These are phyloP conservation scores for Canna indica DNA, from an alignment of 176 grass and related monocot species.

Conservation along the genomic window DNA sequence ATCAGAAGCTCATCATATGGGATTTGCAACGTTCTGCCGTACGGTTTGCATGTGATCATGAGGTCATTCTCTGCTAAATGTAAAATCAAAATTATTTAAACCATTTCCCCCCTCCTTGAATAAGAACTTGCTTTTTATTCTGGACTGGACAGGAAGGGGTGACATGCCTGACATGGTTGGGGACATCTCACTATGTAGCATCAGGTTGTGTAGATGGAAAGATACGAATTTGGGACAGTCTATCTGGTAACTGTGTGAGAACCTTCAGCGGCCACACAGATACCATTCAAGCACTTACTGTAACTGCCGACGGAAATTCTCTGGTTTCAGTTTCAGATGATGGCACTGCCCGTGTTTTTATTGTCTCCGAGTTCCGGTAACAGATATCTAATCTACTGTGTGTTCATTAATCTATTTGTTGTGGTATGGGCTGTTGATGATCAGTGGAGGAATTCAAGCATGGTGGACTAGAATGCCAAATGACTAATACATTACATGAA, in stretches of 20 bases:
- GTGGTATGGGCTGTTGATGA: too few relatives aligned
- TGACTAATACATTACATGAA: too few relatives aligned
- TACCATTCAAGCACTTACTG: slow-evolving; percentile 47
- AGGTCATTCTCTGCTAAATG: slow-evolving; percentile 25
- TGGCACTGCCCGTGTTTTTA: slow-evolving; percentile 39
- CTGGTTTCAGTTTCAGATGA: slow-evolving; percentile 58
- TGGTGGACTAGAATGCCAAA: too few relatives aligned
- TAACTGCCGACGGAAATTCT: slow-evolving; percentile 27
- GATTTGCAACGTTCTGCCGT: slow-evolving; percentile 43
- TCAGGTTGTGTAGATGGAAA: slow-evolving; percentile 64
- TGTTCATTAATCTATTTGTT: not conserved
- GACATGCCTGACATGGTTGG: slow-evolving; percentile 51
- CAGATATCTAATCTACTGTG: not conserved
- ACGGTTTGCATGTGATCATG: slow-evolving; percentile 60
- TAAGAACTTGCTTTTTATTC: not conserved
- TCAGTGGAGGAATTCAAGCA: too few relatives aligned
- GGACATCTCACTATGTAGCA: slow-evolving; percentile 54
- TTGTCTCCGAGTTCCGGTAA: slow-evolving; percentile 38
- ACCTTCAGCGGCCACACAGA: slow-evolving; percentile 42
- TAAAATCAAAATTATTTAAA: not conserved
- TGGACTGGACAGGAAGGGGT: slow-evolving; percentile 49
- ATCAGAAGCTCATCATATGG: slow-evolving; percentile 79
- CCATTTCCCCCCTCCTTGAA: not conserved
- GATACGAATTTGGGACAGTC: slow-evolving; percentile 82
- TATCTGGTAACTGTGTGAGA: slow-evolving; percentile 43